phyloP scores from a whole-genome alignment of 495 filamentous ascomycete genomes.

The Annulohypoxylon stygium region DNA sequence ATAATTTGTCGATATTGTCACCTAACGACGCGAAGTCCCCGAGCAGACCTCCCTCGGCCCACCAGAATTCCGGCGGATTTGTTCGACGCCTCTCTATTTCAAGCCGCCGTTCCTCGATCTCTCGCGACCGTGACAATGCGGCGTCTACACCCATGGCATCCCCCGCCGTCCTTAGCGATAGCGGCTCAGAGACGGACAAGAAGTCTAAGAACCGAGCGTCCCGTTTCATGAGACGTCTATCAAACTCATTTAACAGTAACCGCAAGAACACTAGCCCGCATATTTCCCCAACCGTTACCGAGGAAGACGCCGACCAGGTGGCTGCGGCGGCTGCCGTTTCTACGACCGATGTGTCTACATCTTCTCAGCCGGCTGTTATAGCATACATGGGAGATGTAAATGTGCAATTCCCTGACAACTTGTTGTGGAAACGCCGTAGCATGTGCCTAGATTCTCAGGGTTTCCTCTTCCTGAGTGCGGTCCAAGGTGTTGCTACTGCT shows the following conservation, averaged over 20 bases:
- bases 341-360: slow-evolving; percentile 51
- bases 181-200: slow-evolving; percentile 60
- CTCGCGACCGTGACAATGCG: slow-evolving; percentile 46
- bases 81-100: slow-evolving; percentile 60
- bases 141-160: slow-evolving; percentile 43
- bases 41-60: slow-evolving; percentile 57
- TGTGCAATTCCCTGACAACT: slow-evolving; percentile 91
- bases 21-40: slow-evolving; percentile 55
- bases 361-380: slow-evolving; percentile 61
- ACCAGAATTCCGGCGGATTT: slow-evolving; percentile 50
- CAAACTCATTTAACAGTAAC: slow-evolving; percentile 70
- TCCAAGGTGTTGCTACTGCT: slow-evolving; percentile 55
- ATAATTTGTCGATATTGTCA: slow-evolving; percentile 54
- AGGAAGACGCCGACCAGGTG: slow-evolving; percentile 68
- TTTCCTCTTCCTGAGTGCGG: slow-evolving; percentile 77
- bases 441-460: slow-evolving; percentile 83
- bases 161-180: slow-evolving; percentile 52
- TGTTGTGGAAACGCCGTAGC: slow-evolving; percentile 91
- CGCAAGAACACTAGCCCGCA: slow-evolving; percentile 65
- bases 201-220: slow-evolving; percentile 73
- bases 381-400: slow-evolving; percentile 87
- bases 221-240: slow-evolving; percentile 85
- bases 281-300: slow-evolving; percentile 72
- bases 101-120: slow-evolving; percentile 60
- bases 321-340: slow-evolving; percentile 54